Evolutionary conservation across 306 rosid genomes (phyloP).

Genomic region (Casuarina cunninghamiana): DNA sequence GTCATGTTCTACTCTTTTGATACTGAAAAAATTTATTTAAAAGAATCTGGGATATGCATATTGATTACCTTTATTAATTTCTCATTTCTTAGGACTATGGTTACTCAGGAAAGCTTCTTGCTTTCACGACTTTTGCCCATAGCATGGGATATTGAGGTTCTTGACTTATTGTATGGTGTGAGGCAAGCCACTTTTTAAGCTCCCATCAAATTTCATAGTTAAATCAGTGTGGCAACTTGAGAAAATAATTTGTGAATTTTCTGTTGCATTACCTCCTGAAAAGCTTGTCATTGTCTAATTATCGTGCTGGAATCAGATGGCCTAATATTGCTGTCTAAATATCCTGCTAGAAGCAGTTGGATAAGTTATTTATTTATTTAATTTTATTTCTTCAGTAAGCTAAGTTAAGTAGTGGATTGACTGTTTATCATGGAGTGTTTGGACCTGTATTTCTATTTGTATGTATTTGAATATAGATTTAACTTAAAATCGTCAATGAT

Average conservation of each 20-base stretch:
- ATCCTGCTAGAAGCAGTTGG: no score
- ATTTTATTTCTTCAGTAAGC: neutral
- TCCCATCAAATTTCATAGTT: neutral
- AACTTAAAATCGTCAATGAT: neutral
- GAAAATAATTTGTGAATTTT: conserved; percentile 3
- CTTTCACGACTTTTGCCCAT: neutral
- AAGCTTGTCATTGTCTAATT: neutral
- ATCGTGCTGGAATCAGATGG: neutral
- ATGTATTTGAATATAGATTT: neutral
- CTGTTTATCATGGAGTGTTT: neutral
- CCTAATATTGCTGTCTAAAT: neutral
- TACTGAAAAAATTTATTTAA: neutral
- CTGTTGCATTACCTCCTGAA: neutral
- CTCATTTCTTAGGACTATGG: neutral
- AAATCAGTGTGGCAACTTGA: neutral
- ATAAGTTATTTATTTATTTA: no score
- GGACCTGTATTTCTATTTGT: neutral
- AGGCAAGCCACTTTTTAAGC: neutral
- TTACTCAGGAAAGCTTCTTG: conserved; percentile 4
- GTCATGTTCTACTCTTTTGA: neutral
- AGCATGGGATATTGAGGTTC: conserved; percentile 6
- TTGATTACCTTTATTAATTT: neutral
- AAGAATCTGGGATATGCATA: neutral
- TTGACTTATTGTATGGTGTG: neutral
- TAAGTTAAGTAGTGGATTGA: neutral